Conservation (phyloP, 768 basidiomycete species). For the Tricholoma sp. region DNA sequence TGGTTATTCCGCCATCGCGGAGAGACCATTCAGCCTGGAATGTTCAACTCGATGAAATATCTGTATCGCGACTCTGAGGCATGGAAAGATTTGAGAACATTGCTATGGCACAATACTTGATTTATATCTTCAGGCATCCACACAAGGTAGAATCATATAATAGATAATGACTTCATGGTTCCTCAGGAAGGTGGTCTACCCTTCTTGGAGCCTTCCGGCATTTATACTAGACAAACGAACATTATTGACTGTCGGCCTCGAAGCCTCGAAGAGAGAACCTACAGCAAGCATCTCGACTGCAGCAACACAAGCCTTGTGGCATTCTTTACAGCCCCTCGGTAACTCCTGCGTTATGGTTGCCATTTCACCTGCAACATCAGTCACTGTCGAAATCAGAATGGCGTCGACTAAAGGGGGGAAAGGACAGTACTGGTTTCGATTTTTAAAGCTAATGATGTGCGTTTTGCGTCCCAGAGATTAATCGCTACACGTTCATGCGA, state of each 20-base stretch:
- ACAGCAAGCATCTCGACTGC: constrained; percentile 70
- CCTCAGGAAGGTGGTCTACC: constrained; percentile 40
- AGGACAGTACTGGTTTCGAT: constrained; percentile 47
- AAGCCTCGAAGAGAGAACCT: constrained; percentile 16
- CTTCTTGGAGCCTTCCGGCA: constrained; percentile 48
- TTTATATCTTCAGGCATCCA: neutral
- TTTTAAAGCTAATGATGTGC: constrained; percentile 37
- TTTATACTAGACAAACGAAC: constrained; percentile 47
- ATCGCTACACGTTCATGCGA: constrained; percentile 41
- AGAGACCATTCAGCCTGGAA: constrained; percentile 92
- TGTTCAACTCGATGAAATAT: constrained; percentile 96
- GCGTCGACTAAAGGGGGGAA: neutral
- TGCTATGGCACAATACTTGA: constrained; percentile 90
- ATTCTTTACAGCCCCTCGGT: constrained; percentile 40
- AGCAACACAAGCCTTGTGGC: constrained; percentile 56
- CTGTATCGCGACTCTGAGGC: constrained; percentile 89
- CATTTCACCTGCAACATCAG: constrained; percentile 70
- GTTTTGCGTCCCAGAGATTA: constrained; percentile 47
- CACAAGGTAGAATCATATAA: constrained; percentile 7
- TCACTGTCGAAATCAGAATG: constrained; percentile 34
- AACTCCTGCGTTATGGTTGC: constrained; percentile 40
- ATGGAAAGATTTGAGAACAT: constrained; percentile 77
- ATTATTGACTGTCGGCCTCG: constrained; percentile 5
- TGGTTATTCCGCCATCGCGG: constrained; percentile 86
- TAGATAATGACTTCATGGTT: constrained; percentile 11